Evolutionary conservation across 805 yeast species (phyloP).

Genomic region (Candida hungchunana): DNA sequence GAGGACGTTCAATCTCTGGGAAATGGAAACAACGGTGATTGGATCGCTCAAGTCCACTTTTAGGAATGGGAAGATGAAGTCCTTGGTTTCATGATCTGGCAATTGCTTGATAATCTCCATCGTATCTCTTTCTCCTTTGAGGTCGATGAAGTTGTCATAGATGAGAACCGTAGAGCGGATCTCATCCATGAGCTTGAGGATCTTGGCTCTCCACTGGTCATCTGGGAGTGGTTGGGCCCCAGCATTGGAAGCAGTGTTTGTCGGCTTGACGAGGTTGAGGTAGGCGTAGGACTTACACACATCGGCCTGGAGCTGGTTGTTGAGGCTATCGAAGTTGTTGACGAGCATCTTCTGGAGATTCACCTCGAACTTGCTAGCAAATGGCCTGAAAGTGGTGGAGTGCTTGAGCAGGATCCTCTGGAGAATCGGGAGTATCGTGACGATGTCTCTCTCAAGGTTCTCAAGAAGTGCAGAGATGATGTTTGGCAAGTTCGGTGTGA

Average conservation of each 20-base stretch:
- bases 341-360: conserved; percentile 36
- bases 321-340: conserved; percentile 35
- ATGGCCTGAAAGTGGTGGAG: conserved; percentile 80
- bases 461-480: conserved; percentile 54
- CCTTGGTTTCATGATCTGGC: conserved; percentile 29
- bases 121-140: conserved; percentile 52
- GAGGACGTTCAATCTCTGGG: conserved; percentile 46
- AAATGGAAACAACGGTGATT: conserved; percentile 44
- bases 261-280: conserved; percentile 48
- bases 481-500: conserved; percentile 72
- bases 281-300: conserved; percentile 50
- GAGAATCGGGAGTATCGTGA: conserved; percentile 35
- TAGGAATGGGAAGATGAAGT: conserved; percentile 42
- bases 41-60: conserved; percentile 58
- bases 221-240: conserved; percentile 34
- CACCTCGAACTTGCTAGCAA: conserved; percentile 55
- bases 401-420: conserved; percentile 47
- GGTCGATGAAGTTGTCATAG: conserved; percentile 54
- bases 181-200: conserved; percentile 47
- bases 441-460: conserved; percentile 33
- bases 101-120: conserved; percentile 36
- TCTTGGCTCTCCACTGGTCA: conserved; percentile 44
- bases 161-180: conserved; percentile 50
- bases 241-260: conserved; percentile 22
- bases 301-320: conserved; percentile 34